These are phyloP conservation scores for Colletotrichum trifolii DNA, from an alignment of 2,329 filamentous ascomycete species.

Conservation along the genomic window DNA sequence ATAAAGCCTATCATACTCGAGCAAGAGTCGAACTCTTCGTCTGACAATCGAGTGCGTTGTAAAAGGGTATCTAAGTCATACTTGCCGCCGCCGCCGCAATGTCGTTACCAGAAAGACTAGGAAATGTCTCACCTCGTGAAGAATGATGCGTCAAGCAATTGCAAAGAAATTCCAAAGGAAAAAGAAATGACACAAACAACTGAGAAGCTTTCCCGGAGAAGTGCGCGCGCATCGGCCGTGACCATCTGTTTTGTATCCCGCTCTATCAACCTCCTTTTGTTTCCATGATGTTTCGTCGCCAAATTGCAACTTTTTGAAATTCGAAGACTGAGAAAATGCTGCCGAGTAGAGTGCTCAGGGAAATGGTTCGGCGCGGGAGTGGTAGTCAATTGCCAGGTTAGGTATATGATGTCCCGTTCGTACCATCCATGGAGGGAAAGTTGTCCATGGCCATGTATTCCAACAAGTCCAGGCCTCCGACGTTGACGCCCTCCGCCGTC, in stretches of 20 bases:
- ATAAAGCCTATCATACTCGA: slow-evolving; percentile 11
- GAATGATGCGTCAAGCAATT: too few relatives aligned
- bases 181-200: too few relatives aligned
- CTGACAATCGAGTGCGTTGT: slow-evolving; percentile 15
- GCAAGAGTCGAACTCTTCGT: slow-evolving; percentile 12
- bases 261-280: too few relatives aligned
- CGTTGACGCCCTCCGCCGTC: slow-evolving; percentile 75
- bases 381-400: slow-evolving; percentile 11
- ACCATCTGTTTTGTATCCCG: not conserved
- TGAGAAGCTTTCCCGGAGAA: too few relatives aligned
- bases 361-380: not conserved
- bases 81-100: not conserved
- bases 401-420: slow-evolving; percentile 27
- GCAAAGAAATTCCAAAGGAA: too few relatives aligned
- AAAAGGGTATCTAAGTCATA: slow-evolving; percentile 22
- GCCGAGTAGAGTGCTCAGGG: not conserved
- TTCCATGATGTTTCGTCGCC: not conserved
- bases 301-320: not conserved
- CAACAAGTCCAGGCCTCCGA: slow-evolving; percentile 73
- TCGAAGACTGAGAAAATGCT: not conserved
- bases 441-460: slow-evolving; percentile 75
- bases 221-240: too few relatives aligned
- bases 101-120: not conserved
- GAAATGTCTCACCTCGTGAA: too few relatives aligned
- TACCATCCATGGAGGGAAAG: slow-evolving; percentile 47